Base-by-base conservation (phyloP, 1,284 basidiomycete species). In the Moniliophthora roreri region DNA sequence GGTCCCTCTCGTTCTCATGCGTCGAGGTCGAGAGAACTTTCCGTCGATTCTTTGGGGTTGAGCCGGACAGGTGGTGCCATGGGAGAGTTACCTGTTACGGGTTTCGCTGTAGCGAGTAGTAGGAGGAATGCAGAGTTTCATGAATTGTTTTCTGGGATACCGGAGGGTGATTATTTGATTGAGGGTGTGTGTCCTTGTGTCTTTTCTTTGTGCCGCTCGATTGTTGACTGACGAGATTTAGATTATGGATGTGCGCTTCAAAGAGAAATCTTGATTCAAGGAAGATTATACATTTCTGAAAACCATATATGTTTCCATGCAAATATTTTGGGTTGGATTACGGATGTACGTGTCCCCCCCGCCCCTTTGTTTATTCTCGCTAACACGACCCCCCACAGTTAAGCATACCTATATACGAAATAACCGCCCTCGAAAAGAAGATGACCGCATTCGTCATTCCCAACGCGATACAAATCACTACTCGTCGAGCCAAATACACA, bases 391-490 rank as follows among this genome's bases (percentile, higher is more conserved):
- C n/a, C 41, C 21, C 52, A 41, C 70, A 96, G 93, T 79, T 98
- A 57, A 87, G 89, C 38, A 85, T 99, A 54, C 91, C 96, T 3
- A 97, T 98, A 60, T 84, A 87, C 64, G 95, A 98, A 61, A 89
- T 99, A 53, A 87, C 83, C 34, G 77, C 85, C 11, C 85, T 99
- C 42, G 96, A 99, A 68, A 98, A 98, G 79, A 92, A 89, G 63
- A 99, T 96, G 93, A 99, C 97, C 0, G 96, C 96, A 1, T 91
- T 97, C 60, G 93, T 99, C 54, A 99, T 99, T 58, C 96, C 97
- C 11, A 99, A 99, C 67, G 96, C 95, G 8, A 96, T 99, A 61
- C 90, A 91, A 62, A 82, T 99, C 51, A 84, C 88, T 11, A 98
- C 96, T 0, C 79, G 84, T 24, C 86, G 88, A 56, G 75, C 78